Conservation (phyloP, 805 yeast species). For the Clavispora carvajalis region DNA sequence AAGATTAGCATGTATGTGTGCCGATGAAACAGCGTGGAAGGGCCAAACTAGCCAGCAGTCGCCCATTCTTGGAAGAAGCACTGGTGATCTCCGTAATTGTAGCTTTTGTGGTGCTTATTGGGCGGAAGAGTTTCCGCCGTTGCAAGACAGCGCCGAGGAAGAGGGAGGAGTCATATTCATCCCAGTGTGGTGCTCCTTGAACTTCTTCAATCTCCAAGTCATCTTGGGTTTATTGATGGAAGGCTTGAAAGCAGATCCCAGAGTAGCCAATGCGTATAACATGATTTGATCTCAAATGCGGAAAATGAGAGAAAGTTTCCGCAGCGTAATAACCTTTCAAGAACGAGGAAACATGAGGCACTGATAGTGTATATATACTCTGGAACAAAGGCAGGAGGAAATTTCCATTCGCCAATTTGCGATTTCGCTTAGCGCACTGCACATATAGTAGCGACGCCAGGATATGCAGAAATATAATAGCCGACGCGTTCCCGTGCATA, state of each 20-base stretch:
- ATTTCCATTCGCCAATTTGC: neutral
- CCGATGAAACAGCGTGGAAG: neutral
- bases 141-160: slow-evolving; percentile 1
- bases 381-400: too few relatives aligned
- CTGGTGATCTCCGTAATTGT: neutral
- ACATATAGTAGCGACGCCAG: neutral
- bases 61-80: neutral
- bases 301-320: neutral
- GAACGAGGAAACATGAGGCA: too few relatives aligned
- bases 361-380: too few relatives aligned
- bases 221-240: slow-evolving; percentile 26
- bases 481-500: neutral
- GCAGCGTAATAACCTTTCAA: too few relatives aligned
- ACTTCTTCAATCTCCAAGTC: slow-evolving; percentile 35
- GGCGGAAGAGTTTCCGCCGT: neutral
- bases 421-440: neutral
- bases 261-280: slow-evolving; percentile 29
- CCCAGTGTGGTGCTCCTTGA: slow-evolving; percentile 19
- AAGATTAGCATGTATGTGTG: neutral
- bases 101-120: neutral
- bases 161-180: neutral
- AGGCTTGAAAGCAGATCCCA: slow-evolving; percentile 37
- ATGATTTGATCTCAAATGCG: slow-evolving; percentile 8
- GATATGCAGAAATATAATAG: neutral
- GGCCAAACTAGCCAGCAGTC: neutral